Evolutionary conservation across 2,329 filamentous ascomycete species (phyloP).

Genomic region (Fusarium transvaalense): DNA sequence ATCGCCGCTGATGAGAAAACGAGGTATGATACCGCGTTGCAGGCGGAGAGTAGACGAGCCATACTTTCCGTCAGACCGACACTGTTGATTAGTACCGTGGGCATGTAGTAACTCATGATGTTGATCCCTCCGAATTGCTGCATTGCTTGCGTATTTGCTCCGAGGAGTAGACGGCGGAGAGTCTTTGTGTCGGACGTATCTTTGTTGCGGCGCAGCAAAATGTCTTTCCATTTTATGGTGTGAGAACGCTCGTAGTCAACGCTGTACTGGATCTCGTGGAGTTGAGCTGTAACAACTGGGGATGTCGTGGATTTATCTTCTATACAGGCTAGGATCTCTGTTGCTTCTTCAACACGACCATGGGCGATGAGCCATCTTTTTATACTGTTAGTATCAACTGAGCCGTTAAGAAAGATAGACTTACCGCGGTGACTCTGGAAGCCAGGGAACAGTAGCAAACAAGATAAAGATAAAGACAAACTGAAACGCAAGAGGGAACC

Average conservation of each 20-base stretch:
- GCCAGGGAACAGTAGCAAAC: constrained; percentile 48
- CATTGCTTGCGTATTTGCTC: constrained; percentile 57
- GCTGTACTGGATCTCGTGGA: constrained; percentile 22
- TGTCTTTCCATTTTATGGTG: constrained; percentile 8
- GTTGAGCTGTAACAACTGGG: constrained; percentile 8
- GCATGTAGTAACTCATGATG: constrained; percentile 51
- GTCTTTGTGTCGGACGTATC: constrained; percentile 27
- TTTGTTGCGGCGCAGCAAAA: constrained; percentile 5
- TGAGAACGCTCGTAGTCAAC: constrained; percentile 31
- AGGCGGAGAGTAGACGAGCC: constrained; percentile 64
- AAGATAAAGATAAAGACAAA: constrained; percentile 56
- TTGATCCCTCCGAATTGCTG: constrained; percentile 42
- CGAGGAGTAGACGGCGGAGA: constrained; percentile 46
- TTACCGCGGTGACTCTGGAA: constrained; percentile 32
- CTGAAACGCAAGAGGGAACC: constrained; percentile 61
- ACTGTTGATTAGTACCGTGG: constrained; percentile 63
- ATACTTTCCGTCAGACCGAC: constrained; percentile 62
- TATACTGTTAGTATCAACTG: no score
- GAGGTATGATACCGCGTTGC: constrained; percentile 50
- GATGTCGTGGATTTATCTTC: constrained; percentile 10
- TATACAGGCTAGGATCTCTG: constrained; percentile 27
- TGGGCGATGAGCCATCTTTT: constrained; percentile 31
- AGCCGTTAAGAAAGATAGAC: rapidly evolving
- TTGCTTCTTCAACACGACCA: constrained; percentile 13
- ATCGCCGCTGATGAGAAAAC: constrained; percentile 28